Percentiles rank a stretch among this genome's conserved stretches.
Conservation (phyloP, 805 yeast species). For the Sugiyamaella chiloensis region DNA sequence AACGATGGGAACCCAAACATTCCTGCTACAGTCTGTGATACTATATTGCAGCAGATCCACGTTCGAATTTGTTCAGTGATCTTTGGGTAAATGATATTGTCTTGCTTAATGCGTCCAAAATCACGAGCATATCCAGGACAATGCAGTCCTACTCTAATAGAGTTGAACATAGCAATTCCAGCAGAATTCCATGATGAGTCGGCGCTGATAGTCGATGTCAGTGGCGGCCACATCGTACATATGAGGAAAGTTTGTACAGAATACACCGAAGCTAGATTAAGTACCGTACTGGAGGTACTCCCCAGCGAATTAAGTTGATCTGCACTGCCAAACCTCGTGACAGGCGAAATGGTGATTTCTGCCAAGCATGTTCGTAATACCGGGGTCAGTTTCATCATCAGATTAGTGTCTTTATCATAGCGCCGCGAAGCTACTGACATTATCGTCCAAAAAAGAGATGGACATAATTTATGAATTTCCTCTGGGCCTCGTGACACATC, state of each 20-base stretch:
- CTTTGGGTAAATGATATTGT: constrained; percentile 34
- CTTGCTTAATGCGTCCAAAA: constrained; percentile 46
- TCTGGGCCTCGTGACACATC: constrained; percentile 83
- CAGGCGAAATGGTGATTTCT: constrained; percentile 86
- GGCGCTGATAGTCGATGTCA: constrained; percentile 89
- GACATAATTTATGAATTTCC: constrained; percentile 70
- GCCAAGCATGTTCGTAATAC: constrained; percentile 73
- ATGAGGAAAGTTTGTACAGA: constrained; percentile 90
- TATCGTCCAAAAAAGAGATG: constrained; percentile 90
- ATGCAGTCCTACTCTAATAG: constrained; percentile 87
- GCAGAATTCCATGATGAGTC: constrained; percentile 95
- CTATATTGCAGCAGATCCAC: constrained; percentile 91
- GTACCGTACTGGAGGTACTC: constrained; percentile 53
- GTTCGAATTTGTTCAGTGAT: constrained; percentile 79
- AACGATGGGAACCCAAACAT: constrained; percentile 95
- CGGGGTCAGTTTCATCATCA: constrained; percentile 64
- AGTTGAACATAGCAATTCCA: constrained; percentile 90
- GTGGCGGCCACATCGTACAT: constrained; percentile 94
- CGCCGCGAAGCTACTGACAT: constrained; percentile 81
- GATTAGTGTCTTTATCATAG: constrained; percentile 36
- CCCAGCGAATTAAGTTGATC: constrained; percentile 47
- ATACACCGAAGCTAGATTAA: constrained; percentile 86
- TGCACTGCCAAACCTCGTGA: constrained; percentile 56
- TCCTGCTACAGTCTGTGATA: constrained; percentile 84
- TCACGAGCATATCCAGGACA: constrained; percentile 62